phyloP scores from a whole-genome alignment of 352 stramenopile genomes.

The Globisporangium cylindrosporum region DNA sequence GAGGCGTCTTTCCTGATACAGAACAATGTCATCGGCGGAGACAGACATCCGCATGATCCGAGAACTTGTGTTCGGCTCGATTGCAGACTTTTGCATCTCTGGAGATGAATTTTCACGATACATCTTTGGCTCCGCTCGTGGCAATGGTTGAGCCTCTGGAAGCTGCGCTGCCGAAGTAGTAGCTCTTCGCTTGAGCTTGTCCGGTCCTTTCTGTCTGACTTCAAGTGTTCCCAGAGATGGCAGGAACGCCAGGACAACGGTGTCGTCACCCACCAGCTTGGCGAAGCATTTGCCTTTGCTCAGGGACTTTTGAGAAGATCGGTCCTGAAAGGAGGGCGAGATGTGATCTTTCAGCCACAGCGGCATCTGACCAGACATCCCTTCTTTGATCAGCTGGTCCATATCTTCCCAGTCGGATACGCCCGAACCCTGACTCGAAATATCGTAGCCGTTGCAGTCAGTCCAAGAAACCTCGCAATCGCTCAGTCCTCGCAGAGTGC shows the following conservation, averaged over 20 bases:
- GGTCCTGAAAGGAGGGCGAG: conserved; percentile 38
- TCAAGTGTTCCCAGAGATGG: conserved; percentile 62
- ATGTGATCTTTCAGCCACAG: conserved; percentile 68
- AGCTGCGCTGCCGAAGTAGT: conserved; percentile 10
- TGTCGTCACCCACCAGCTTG: conserved; percentile 72
- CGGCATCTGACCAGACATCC: conserved; percentile 58
- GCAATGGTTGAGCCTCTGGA: conserved; percentile 1
- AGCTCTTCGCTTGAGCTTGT: conserved; percentile 8
- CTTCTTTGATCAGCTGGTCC: conserved; percentile 37
- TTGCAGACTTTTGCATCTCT: neutral
- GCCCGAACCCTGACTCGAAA: conserved; percentile 18
- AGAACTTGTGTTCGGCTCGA: conserved; percentile 31
- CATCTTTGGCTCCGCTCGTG: conserved; percentile 4
- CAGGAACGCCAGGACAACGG: conserved; percentile 76
- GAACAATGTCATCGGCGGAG: conserved; percentile 80
- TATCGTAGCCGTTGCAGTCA: conserved; percentile 53
- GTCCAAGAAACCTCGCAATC: conserved; percentile 87
- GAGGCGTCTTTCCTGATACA: conserved; percentile 75
- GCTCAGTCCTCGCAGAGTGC: conserved; percentile 68
- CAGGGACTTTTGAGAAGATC: conserved; percentile 30
- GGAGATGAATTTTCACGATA: conserved; percentile 3
- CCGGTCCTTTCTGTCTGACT: conserved; percentile 29
- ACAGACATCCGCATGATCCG: conserved; percentile 53
- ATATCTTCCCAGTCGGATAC: conserved; percentile 25
- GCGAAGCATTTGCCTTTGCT: conserved; percentile 85